Percentiles rank a stretch among this genome's conserved stretches.
Conservation (phyloP, 805 yeast genomes). For the Lipomyces sp. region DNA sequence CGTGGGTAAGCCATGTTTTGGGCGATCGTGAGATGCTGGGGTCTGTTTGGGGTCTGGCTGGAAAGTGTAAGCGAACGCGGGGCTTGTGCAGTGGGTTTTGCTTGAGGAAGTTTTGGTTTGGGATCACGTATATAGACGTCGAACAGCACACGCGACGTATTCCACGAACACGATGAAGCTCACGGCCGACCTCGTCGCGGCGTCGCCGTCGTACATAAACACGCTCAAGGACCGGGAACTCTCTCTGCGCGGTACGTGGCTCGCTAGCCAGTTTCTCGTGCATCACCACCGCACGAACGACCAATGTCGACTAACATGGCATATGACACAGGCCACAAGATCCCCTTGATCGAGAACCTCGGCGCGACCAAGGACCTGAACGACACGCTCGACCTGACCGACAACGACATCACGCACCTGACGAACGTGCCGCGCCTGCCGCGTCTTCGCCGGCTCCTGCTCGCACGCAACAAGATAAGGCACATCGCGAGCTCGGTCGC, state of each 20-base stretch:
- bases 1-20: too few relatives aligned
- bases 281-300: too few relatives aligned
- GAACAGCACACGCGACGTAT: too few relatives aligned
- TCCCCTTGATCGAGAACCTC: conserved; percentile 47
- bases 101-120: too few relatives aligned
- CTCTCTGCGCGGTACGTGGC: conserved; percentile 42
- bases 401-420: conserved; percentile 63
- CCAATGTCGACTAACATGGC: background rate
- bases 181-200: conserved; percentile 48
- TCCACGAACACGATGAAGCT: conserved; percentile 57
- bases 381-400: conserved; percentile 68
- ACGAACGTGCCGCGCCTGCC: conserved; percentile 47
- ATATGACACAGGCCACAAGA: conserved; percentile 32
- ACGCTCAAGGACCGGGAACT: conserved; percentile 43
- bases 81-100: too few relatives aligned
- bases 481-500: conserved; percentile 41
- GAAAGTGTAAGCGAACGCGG: too few relatives aligned
- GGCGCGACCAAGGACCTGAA: conserved; percentile 43
- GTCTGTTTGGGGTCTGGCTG: too few relatives aligned
- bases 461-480: conserved; percentile 61
- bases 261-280: conserved; percentile 26
- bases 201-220: conserved; percentile 52
- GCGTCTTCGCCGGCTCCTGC: conserved; percentile 51
- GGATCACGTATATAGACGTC: too few relatives aligned
- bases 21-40: too few relatives aligned